phyloP scores from a whole-genome alignment of 1,284 basidiomycete species.

The Hypsizygus ulmarius region DNA sequence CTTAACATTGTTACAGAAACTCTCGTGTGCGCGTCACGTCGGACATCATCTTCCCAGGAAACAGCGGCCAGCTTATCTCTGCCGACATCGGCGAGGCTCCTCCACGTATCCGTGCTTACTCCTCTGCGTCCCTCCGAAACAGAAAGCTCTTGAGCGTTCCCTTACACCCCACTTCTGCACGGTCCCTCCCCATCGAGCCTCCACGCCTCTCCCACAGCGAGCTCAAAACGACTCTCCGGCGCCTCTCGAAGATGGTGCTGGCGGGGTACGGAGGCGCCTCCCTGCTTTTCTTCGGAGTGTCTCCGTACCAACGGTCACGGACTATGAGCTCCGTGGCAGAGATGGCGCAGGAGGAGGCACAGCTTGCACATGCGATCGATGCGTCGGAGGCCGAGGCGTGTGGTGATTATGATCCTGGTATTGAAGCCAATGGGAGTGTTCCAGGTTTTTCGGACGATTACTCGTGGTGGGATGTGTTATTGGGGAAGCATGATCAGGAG shows the following conservation, averaged over 20 bases:
- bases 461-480: slow-evolving; percentile 78
- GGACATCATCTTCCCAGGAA: slow-evolving; percentile 61
- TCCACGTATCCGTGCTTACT: slow-evolving; percentile 15
- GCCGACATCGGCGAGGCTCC: slow-evolving; percentile 68
- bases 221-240: slow-evolving; percentile 63
- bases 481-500: slow-evolving; percentile 75
- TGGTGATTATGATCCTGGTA: slow-evolving; percentile 35
- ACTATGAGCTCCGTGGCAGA: slow-evolving; percentile 24
- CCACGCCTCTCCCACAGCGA: slow-evolving; percentile 42
- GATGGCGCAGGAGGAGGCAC: slow-evolving; percentile 53
- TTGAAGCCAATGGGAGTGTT: slow-evolving; percentile 20
- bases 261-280: slow-evolving; percentile 79
- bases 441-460: slow-evolving; percentile 34
- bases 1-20: slow-evolving; percentile 26
- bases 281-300: slow-evolving; percentile 74
- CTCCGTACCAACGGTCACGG: slow-evolving; percentile 29
- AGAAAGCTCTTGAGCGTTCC: slow-evolving; percentile 13
- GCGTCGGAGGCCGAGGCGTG: slow-evolving; percentile 65
- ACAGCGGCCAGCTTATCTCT: slow-evolving; percentile 64
- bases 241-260: slow-evolving; percentile 75
- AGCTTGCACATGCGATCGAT: slow-evolving; percentile 61
- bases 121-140: not conserved
- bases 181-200: slow-evolving; percentile 14
- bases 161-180: slow-evolving; percentile 2
- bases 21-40: slow-evolving; percentile 68